Evolutionary conservation across 1,139 yeast species (phyloP).

Genomic region (Taphrina flavorubra): DNA sequence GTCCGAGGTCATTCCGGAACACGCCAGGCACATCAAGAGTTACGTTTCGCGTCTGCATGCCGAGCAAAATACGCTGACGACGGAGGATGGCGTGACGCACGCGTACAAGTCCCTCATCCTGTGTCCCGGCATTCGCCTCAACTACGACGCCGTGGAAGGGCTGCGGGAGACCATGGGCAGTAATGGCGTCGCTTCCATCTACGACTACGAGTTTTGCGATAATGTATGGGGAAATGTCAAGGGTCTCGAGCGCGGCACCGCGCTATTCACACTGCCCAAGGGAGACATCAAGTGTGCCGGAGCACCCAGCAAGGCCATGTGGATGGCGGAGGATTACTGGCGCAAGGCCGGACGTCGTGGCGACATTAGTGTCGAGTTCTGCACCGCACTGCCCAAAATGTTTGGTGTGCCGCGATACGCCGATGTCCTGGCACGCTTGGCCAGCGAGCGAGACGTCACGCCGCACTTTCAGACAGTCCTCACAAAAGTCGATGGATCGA

Average conservation of each 20-base stretch:
- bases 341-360: conserved; percentile 34
- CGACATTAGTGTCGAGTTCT: conserved; percentile 37
- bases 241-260: conserved; percentile 32
- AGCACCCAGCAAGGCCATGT: conserved; percentile 43
- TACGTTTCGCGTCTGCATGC: conserved; percentile 31
- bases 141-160: conserved; percentile 39
- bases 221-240: conserved; percentile 31
- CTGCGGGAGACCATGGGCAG: conserved; percentile 40
- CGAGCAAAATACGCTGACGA: conserved; percentile 22
- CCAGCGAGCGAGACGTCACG: conserved; percentile 32
- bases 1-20: conserved; percentile 31
- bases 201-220: conserved; percentile 33
- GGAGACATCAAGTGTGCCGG: conserved; percentile 44
- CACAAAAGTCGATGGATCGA: conserved; percentile 38
- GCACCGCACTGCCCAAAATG: conserved; percentile 40
- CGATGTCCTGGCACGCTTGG: conserved; percentile 35
- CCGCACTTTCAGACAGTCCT: conserved; percentile 38
- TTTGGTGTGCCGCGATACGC: conserved; percentile 42
- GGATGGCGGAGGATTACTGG: conserved; percentile 44
- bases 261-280: conserved; percentile 41
- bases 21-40: conserved; percentile 29
- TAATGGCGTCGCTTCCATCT: conserved; percentile 39
- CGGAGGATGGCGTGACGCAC: conserved; percentile 31
- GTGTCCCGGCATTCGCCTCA: conserved; percentile 41
- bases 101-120: conserved; percentile 40